phyloP scores from a whole-genome alignment of 2,329 filamentous ascomycete genomes.

The Blastomyces gilchristii region DNA sequence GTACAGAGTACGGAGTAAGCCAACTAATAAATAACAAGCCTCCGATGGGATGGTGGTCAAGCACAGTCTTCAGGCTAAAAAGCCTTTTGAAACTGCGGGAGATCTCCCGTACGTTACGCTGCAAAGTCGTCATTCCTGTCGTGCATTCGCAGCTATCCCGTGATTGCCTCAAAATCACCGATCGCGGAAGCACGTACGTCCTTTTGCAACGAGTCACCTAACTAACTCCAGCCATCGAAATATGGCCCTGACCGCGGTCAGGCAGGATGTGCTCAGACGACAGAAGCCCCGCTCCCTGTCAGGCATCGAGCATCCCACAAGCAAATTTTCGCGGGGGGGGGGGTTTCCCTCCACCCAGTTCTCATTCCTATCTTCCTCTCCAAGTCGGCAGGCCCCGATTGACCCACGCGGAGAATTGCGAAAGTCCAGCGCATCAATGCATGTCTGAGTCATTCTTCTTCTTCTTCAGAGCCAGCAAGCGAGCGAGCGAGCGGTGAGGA shows the following conservation, averaged over 20 bases:
- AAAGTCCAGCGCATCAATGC: neutral
- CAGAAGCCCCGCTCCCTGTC: neutral
- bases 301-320: neutral
- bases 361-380: neutral
- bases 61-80: neutral
- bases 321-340: neutral
- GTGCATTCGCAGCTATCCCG: neutral
- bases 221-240: neutral
- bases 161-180: neutral
- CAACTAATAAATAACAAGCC: neutral
- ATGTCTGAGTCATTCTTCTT: slow-evolving; percentile 3
- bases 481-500: neutral
- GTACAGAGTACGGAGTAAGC: neutral
- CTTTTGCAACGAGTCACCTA: neutral
- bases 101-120: neutral
- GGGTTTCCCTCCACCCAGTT: neutral
- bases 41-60: neutral
- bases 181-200: neutral
- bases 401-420: neutral
- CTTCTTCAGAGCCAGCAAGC: neutral
- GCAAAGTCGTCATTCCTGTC: neutral
- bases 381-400: neutral
- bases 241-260: neutral
- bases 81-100: neutral
- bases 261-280: neutral